phyloP scores from a whole-genome alignment of 495 filamentous ascomycete species.

The Clohesyomyces aquaticus region DNA sequence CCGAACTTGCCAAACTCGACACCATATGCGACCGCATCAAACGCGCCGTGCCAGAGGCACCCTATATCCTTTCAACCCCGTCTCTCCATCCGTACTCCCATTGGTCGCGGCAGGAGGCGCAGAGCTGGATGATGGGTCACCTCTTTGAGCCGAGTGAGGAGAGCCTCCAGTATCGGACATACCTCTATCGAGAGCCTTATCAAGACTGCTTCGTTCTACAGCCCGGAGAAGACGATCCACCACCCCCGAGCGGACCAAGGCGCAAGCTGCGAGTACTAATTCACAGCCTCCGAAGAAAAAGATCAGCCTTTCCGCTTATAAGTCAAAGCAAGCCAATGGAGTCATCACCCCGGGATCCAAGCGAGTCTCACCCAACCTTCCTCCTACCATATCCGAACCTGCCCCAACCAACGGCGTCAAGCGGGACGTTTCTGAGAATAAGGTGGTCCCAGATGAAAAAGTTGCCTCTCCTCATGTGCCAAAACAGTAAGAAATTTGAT shows the following conservation, averaged over 20 bases:
- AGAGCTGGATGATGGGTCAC: slow-evolving; percentile 34
- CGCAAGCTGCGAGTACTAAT: slow-evolving; percentile 15
- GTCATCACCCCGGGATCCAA: slow-evolving; percentile 29
- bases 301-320: slow-evolving; percentile 41
- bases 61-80: slow-evolving; percentile 40
- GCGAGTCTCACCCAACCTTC: slow-evolving; percentile 31
- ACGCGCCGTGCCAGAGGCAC: slow-evolving; percentile 32
- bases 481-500: slow-evolving; percentile 10
- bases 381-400: slow-evolving; percentile 10
- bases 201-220: slow-evolving; percentile 32
- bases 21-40: slow-evolving; percentile 36
- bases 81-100: slow-evolving; percentile 33
- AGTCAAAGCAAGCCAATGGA: slow-evolving; percentile 40
- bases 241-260: slow-evolving; percentile 17
- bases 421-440: neutral
- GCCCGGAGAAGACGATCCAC: slow-evolving; percentile 26
- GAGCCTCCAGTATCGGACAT: slow-evolving; percentile 42
- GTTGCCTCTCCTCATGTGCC: neutral
- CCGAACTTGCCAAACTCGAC: slow-evolving; percentile 35
- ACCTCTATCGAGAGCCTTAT: slow-evolving; percentile 40
- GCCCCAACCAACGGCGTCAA: slow-evolving; percentile 28
- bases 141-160: slow-evolving; percentile 38
- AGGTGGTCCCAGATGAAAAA: neutral
- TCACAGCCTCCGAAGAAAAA: slow-evolving; percentile 39
- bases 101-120: slow-evolving; percentile 20